A percentile compares a stretch with the other conserved stretches of the same genome.
phyloP scores from a whole-genome alignment of 1,284 basidiomycete species.

The Veloporphyrellus conicus region DNA sequence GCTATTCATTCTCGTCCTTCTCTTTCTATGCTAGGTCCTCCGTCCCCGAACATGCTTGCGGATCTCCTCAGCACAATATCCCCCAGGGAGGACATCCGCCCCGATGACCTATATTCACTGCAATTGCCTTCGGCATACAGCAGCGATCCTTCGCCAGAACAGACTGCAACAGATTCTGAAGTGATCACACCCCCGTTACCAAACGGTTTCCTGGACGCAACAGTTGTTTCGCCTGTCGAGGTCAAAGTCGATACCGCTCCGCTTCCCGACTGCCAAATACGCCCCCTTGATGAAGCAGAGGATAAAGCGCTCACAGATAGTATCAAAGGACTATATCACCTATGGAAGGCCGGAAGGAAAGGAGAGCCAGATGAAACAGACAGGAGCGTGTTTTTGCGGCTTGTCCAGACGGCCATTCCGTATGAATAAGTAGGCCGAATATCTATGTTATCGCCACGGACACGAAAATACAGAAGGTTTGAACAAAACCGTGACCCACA shows the following conservation, averaged over 20 bases:
- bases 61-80: constrained; percentile 28
- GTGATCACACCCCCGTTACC: constrained; percentile 24
- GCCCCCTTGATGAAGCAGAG: constrained; percentile 4
- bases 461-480: not conserved
- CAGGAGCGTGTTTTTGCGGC: constrained; percentile 20
- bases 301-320: constrained; percentile 26
- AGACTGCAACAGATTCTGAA: constrained; percentile 24
- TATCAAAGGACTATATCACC: constrained; percentile 34
- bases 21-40: constrained; percentile 17
- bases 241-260: constrained; percentile 16
- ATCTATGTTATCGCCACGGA: constrained; percentile 1
- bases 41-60: constrained; percentile 25
- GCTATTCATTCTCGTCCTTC: constrained; percentile 13
- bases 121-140: constrained; percentile 10
- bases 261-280: constrained; percentile 1
- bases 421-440: constrained; percentile 14
- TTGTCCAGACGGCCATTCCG: constrained; percentile 27
- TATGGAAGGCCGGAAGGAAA: constrained; percentile 26
- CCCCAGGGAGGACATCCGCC: constrained; percentile 20
- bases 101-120: constrained; percentile 7
- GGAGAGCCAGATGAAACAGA: constrained; percentile 15
- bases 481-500: not conserved
- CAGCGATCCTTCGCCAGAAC: constrained; percentile 12
- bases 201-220: constrained; percentile 9
- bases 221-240: constrained; percentile 14